Base-by-base conservation (phyloP, 225 moss, liverwort and hornwort genomes). In the Polytrichum commune region DNA sequence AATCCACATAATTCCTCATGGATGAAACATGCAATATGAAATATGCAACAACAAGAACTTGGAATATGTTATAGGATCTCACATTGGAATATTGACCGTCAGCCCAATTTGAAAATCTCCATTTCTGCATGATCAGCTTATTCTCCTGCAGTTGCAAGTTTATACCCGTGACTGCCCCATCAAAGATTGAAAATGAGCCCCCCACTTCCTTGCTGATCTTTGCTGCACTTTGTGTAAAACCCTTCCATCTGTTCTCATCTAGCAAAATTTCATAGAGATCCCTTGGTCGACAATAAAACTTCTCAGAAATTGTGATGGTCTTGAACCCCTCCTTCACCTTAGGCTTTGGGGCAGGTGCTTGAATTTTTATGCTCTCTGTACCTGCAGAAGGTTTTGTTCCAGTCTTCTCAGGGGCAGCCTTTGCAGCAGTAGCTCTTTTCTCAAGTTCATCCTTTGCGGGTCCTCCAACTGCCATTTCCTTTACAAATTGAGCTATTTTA, bases 391-490 rank as follows among this genome's bases (percentile, higher is more conserved):
- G 57, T 63, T 81, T 67, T 53, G 57, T 65, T 7, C 56, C 72
- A 27, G 86, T 75, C 76, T 88, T 90, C 64, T 86, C 91, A 62
- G 81, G 62, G 19, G 76, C 72, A 27, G 29, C 75, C 30, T 88
- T 88, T 53, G 65, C 18, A 1, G 82, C 81, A 22, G 85, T 77
- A 18, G 81, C 88, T 68, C 83, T 98, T 19, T 85, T 85, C 67
- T 98, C 88, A 74, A 93, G 70, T 74, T 98, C 98, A 24, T 98
- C 98, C 80, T 95, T 95, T 16, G 95, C 95, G 30, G 98, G 98
- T 27, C 98, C 98, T 76, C 98, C 98, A 9, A 90, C 95, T 19
- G 92, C 84, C 69, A 98, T 95, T n/a, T 95, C 95, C 63, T 76
- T 68, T 74, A 98, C 95, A 54, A 85, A 98, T 27, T 78, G 72